Conservation (phyloP, 2,329 filamentous ascomycete genomes). For the Aspergillus ibericus region DNA sequence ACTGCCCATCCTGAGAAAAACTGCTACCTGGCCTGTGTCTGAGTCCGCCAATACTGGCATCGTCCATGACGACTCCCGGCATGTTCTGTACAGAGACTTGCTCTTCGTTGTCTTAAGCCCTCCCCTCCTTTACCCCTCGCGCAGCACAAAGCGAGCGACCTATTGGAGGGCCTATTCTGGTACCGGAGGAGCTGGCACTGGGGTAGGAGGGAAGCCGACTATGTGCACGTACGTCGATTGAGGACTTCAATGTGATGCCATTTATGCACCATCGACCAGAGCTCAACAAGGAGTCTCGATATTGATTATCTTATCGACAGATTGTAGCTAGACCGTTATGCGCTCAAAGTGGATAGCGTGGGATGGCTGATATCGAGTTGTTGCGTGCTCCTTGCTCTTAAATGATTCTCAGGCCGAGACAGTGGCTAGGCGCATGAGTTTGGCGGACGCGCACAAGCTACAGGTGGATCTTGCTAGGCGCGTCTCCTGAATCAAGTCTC, state of each 20-base stretch:
- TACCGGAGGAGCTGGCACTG: constrained; percentile 19
- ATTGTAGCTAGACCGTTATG: background rate
- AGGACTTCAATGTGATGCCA: constrained; percentile 28
- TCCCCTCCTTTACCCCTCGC: constrained; percentile 33
- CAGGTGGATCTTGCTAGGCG: background rate
- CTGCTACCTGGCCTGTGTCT: constrained; percentile 23
- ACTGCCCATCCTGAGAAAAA: constrained; percentile 27
- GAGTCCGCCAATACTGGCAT: constrained; percentile 32
- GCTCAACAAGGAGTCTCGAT: background rate
- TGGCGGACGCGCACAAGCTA: background rate
- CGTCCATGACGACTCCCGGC: constrained; percentile 46
- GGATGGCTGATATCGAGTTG: background rate
- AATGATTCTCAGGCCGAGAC: background rate
- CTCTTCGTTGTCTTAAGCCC: constrained; percentile 18
- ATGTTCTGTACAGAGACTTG: constrained; percentile 31
- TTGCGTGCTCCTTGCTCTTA: background rate
- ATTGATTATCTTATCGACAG: background rate
- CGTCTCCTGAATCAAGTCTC: background rate
- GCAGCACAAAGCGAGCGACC: constrained; percentile 27
- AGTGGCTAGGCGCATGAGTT: background rate
- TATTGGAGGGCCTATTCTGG: constrained; percentile 16
- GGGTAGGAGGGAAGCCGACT: constrained; percentile 27
- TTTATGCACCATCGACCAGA: constrained; percentile 17
- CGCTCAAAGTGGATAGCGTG: background rate
- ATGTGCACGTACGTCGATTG: constrained; percentile 12